Evolutionary conservation across 495 filamentous ascomycete genomes (phyloP).

Genomic region (Xylaria sp.): DNA sequence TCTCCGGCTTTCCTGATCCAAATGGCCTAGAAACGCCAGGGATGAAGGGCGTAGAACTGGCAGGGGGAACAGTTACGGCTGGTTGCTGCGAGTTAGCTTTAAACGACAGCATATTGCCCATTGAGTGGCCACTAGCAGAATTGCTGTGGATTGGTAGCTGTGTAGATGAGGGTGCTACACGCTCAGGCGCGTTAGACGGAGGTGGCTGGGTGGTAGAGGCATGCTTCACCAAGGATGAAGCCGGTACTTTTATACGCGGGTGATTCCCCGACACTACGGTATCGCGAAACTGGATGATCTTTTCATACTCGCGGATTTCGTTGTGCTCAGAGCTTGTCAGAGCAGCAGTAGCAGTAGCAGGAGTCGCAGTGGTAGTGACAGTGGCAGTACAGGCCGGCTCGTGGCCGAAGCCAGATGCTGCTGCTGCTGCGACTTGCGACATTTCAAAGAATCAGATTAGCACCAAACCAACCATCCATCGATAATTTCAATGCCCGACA

Average conservation of each 20-base stretch:
- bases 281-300: constrained; percentile 77
- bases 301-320: constrained; percentile 67
- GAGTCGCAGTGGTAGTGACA: constrained; percentile 25
- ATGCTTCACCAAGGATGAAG: constrained; percentile 39
- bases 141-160: constrained; percentile 23
- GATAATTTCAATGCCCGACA: constrained; percentile 18
- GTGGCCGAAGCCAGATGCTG: too few species aligned
- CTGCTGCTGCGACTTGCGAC: constrained; percentile 26
- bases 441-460: constrained; percentile 30
- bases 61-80: constrained; percentile 37
- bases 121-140: constrained; percentile 36
- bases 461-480: constrained; percentile 22
- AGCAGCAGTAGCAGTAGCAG: constrained; percentile 28
- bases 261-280: constrained; percentile 77
- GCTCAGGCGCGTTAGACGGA: constrained; percentile 36
- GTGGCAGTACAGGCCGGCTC: constrained; percentile 14
- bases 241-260: constrained; percentile 66
- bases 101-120: constrained; percentile 48
- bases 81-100: constrained; percentile 46
- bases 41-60: constrained; percentile 36
- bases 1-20: constrained; percentile 42
- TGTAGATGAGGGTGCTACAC: constrained; percentile 39
- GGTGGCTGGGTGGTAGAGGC: constrained; percentile 45
- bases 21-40: constrained; percentile 40
- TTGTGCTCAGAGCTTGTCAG: constrained; percentile 41